Evolutionary conservation across 257 asterid species (phyloP).

Genomic region (Solanum chiquidenum): DNA sequence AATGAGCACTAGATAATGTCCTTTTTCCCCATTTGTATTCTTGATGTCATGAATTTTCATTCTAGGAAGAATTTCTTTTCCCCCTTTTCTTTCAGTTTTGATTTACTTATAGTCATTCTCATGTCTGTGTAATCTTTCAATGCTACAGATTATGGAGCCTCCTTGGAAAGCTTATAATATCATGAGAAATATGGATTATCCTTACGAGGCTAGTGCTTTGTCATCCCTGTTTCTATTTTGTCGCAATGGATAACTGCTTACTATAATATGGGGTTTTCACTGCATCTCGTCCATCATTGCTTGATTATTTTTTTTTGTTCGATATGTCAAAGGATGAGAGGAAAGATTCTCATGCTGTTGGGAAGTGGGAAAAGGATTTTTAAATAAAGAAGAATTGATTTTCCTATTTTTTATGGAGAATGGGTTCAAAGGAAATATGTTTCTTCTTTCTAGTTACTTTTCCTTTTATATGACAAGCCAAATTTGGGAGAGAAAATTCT

Average conservation of each 20-base stretch:
- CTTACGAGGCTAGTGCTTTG: constrained; percentile 70
- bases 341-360: not conserved
- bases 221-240: constrained; percentile 4
- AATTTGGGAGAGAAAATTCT: not conserved
- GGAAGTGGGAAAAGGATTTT: not conserved
- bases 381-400: not conserved
- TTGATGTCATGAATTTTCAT: not conserved
- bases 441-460: not conserved
- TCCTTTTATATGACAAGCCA: not conserved
- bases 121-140: constrained; percentile 3
- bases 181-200: constrained; percentile 92
- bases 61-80: not conserved
- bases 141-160: constrained; percentile 90
- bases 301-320: not conserved
- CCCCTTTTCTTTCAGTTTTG: not conserved
- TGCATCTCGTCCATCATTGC: not conserved
- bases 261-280: not conserved
- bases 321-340: not conserved
- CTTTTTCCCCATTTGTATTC: not conserved
- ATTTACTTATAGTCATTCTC: not conserved
- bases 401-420: not conserved
- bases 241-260: not conserved
- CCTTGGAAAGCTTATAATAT: constrained; percentile 87
- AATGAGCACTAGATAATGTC: not conserved
- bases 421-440: not conserved